Evolutionary conservation across 805 yeast species (phyloP), one percentile per base, ranked within the genome.

Genomic region (Zygosaccharomyces rouxii): DNA sequence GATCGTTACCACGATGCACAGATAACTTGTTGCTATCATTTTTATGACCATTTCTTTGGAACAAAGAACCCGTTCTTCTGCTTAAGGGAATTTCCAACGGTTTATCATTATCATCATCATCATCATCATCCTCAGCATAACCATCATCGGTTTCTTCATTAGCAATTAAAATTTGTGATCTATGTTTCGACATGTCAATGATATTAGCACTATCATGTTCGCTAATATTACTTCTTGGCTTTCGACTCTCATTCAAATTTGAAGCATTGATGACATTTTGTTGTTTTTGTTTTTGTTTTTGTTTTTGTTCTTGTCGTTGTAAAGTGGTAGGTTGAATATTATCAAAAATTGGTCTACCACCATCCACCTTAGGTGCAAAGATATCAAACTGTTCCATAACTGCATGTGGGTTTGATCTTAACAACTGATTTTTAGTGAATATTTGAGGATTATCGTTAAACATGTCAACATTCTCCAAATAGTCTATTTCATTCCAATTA

Each of bases 61-160:
- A 59, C 31, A 58, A 35, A 16, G 63, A 57, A 28, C 49, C 53
- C 9, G 50, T 47, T 41, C 58, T 57, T 29, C 51, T 44, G 21
- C 50, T 13, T 28, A 62, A 57, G 4, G 64, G 61, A 5, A 64
- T 59, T 29, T 64, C 69, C 38, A 64, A 46, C 3, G 64, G 67
- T 35, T 49, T 45, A 21, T 50, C 52, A 43, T 10, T 35, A 14
- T 57, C 56, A 13, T 52, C 58, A 23, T 54, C 63, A 18, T 64
- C 69, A 41, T 61, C 67, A 44, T 62, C 65, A 45, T 63, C 67
- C 46, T 62, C 67, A 0, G 58, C 60, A 44, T 62, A 62, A 18
- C 66, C 67, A 25, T 61, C 67, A 37, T 61, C 66, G 2, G 59
- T 52, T 19, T 60, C 61, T 5, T 58, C 65, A 31, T 50, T 51